phyloP scores from a whole-genome alignment of 495 filamentous ascomycete genomes.

The Halenospora varia region DNA sequence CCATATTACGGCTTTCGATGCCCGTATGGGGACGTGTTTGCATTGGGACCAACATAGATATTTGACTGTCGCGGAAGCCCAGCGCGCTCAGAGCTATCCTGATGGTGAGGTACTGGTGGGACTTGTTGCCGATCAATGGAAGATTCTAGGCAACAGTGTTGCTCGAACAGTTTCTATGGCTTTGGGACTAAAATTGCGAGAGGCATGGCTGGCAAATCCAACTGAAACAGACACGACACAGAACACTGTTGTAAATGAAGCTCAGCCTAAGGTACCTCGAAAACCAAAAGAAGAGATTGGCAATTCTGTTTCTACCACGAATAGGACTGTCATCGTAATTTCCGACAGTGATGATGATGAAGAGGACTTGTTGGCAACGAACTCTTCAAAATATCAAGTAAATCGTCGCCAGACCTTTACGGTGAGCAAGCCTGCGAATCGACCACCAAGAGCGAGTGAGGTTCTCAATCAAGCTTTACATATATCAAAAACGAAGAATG shows the following conservation, averaged over 20 bases:
- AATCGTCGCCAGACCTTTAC: too few species aligned
- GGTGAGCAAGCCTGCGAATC: too few species aligned
- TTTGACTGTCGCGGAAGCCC: slow-evolving; percentile 56
- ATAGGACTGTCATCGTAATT: too few species aligned
- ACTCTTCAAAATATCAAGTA: too few species aligned
- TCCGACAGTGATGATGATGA: too few species aligned
- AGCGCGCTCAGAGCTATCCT: slow-evolving; percentile 61
- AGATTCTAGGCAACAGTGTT: slow-evolving; percentile 68
- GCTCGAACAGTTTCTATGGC: slow-evolving; percentile 59
- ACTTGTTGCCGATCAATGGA: slow-evolving; percentile 43
- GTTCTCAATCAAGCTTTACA: too few species aligned
- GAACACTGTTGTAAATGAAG: not conserved
- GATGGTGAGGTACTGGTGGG: slow-evolving; percentile 68
- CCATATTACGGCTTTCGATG: slow-evolving; percentile 37
- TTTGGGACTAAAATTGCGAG: slow-evolving; percentile 54
- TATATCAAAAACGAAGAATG: too few species aligned
- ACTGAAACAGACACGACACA: not conserved
- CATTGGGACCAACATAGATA: slow-evolving; percentile 60
- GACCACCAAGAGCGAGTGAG: too few species aligned
- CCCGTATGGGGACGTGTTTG: slow-evolving; percentile 39
- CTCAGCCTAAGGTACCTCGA: too few species aligned
- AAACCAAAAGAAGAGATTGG: too few species aligned
- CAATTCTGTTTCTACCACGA: too few species aligned
- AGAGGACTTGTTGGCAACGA: too few species aligned
- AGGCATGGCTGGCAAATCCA: slow-evolving; percentile 41